Base-by-base conservation (phyloP, 2,329 filamentous ascomycete genomes). In the Plectosphaerella cucumerina region DNA sequence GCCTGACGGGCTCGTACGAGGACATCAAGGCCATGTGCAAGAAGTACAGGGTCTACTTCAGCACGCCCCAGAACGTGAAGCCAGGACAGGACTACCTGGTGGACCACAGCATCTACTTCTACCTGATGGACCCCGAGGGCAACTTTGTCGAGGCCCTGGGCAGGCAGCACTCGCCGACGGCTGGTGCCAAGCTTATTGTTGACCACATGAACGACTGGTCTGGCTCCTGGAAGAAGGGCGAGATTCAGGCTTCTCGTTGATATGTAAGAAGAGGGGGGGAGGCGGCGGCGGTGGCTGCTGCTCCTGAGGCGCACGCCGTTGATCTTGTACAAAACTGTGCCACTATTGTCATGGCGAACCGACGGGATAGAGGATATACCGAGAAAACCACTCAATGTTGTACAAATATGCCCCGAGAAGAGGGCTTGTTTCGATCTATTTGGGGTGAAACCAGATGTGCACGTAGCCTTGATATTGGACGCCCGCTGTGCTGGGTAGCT, bases 21-120 rank as follows among this genome's bases (percentile, higher is more conserved):
- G 84, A 96, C 73, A 88, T 97, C 64, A 97, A 96, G 78, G 80
- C 87, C 57, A 85, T 95, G 51, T 99, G 94, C 78, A 97, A 96
- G 76, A 87, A 87, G 59, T 99, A 97, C 70, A 81, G 94, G 18
- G 94, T 99, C 50, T 99, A 99, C 74, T 99, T 99, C 64, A 94
- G 89, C 65, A 99, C 94, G 45, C 94, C 94, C 33, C 78, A 83
- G 60, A 81, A 91, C 56, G 89, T 97, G 51, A 87, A 92, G 76
- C 87, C 91, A 1, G 94, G 93, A 1, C 89, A 97, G 76, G 94
- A 99, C 70, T 99, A 99, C 67, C 71, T 99, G 61, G 94, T 99
- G 12, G 94, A 99, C 69, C 94, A 99, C 74, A 97, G 91, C 70
- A 99, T 99, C 60, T 99, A 99, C 77, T 99, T 99, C 64, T 99